These are phyloP conservation scores for Chondrus crispus DNA, from an alignment of 23 red algal species.

Conservation along the genomic window DNA sequence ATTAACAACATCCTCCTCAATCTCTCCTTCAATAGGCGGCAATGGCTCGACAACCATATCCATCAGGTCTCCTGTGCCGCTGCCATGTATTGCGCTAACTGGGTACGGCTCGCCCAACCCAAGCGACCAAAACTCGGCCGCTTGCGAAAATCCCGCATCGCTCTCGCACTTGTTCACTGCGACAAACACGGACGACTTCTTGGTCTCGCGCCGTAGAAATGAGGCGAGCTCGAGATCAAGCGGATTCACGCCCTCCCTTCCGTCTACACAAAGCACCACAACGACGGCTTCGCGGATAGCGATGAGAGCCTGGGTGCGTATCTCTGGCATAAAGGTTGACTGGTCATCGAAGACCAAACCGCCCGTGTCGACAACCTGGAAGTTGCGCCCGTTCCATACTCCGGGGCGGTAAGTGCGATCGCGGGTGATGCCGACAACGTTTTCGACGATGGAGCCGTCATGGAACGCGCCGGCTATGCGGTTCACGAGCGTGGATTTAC, in stretches of 20 bases:
- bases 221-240: conserved; percentile 83
- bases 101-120: conserved; percentile 87
- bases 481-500: conserved; percentile 94
- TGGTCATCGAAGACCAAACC: conserved; percentile 97
- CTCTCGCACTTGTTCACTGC: conserved; percentile 99
- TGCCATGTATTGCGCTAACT: conserved; percentile 88
- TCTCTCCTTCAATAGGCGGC: conserved; percentile 19
- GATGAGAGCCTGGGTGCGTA: conserved; percentile 83
- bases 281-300: conserved; percentile 79
- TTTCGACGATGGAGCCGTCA: conserved; percentile 81
- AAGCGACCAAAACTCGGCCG: conserved; percentile 91
- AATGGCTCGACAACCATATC: conserved; percentile 59
- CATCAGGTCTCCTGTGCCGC: conserved; percentile 85
- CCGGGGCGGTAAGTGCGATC: conserved; percentile 90
- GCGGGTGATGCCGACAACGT: conserved; percentile 91
- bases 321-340: conserved; percentile 84
- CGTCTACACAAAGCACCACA: conserved; percentile 82
- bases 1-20: conserved; percentile 64
- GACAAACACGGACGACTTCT: conserved; percentile 42
- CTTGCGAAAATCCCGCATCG: conserved; percentile 39
- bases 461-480: conserved; percentile 69
- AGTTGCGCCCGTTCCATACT: conserved; percentile 58
- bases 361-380: conserved; percentile 93
- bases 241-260: conserved; percentile 73
- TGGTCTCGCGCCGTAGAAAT: conserved; percentile 64